phyloP scores from a whole-genome alignment of 2,329 filamentous ascomycete genomes.

The Fusarium nisikadoi region DNA sequence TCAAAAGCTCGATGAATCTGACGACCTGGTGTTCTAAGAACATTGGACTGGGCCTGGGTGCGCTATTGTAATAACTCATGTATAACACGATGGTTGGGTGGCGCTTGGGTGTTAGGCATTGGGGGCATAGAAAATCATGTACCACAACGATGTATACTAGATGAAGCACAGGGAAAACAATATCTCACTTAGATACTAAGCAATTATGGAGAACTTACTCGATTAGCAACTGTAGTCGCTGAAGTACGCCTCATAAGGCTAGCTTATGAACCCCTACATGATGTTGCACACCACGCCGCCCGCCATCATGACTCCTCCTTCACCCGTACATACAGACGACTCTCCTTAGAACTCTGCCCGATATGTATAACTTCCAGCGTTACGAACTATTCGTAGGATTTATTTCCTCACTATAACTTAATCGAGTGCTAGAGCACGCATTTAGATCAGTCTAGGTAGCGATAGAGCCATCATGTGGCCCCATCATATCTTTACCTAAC shows the following conservation, averaged over 20 bases:
- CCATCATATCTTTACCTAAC: constrained; percentile 13
- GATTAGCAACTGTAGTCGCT: neutral
- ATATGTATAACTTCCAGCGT: neutral
- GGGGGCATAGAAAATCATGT: constrained; percentile 11
- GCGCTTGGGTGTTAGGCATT: constrained; percentile 21
- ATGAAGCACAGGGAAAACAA: neutral
- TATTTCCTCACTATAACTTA: neutral
- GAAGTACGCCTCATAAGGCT: constrained; percentile 18
- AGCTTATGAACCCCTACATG: constrained; percentile 29
- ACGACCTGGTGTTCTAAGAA: constrained; percentile 27
- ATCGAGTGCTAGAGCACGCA: neutral
- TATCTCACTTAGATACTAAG: neutral
- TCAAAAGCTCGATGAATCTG: constrained; percentile 6
- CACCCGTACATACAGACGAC: neutral
- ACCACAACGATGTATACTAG: constrained; percentile 27
- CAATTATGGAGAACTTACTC: neutral
- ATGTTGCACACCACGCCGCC: constrained; percentile 10
- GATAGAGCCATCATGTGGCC: constrained; percentile 5
- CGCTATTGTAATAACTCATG: constrained; percentile 28
- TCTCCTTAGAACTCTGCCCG: neutral
- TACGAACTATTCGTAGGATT: neutral
- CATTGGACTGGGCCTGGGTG: neutral
- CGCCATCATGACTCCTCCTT: constrained; percentile 27
- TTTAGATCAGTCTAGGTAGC: neutral
- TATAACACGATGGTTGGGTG: constrained; percentile 34